Percentiles rank a stretch among this genome's conserved stretches.
These are phyloP conservation scores for Dorcoceras hygrometricum DNA, from an alignment of 257 asterid genomes.

Conservation along the genomic window DNA sequence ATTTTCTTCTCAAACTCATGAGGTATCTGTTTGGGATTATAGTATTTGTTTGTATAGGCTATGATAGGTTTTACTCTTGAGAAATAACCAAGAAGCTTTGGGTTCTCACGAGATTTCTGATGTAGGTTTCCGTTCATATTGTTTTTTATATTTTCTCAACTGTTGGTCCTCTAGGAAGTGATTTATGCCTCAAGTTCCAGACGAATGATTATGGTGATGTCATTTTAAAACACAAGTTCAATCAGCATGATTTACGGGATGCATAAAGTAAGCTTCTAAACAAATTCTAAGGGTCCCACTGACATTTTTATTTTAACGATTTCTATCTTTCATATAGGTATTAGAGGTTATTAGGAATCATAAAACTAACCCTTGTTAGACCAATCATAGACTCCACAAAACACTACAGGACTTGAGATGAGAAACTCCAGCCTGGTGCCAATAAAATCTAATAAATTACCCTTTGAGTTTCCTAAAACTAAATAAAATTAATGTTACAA, in stretches of 20 bases:
- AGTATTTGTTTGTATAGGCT: not conserved
- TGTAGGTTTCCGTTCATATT: slow-evolving; percentile 9
- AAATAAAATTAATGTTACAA: too few species aligned
- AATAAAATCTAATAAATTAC: not conserved
- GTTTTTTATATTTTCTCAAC: slow-evolving; percentile 13
- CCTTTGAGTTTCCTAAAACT: not conserved
- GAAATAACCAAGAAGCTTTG: not conserved
- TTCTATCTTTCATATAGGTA: too few species aligned
- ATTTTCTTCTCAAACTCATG: not conserved
- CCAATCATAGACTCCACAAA: too few species aligned
- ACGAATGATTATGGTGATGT: not conserved
- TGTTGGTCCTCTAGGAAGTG: not conserved
- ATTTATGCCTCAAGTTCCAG: not conserved
- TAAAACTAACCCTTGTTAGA: too few species aligned
- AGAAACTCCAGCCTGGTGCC: not conserved
- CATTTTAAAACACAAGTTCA: too few species aligned
- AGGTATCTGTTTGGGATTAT: not conserved
- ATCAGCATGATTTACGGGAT: too few species aligned
- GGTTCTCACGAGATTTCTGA: not conserved
- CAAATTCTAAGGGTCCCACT: too few species aligned
- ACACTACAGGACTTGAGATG: too few species aligned
- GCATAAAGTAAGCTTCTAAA: too few species aligned
- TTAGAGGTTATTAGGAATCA: too few species aligned
- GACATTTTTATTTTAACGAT: too few species aligned
- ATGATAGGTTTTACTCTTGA: not conserved